Evolutionary conservation across 371 early-diverging fungal genomes (phyloP), one percentile per base, ranked within the genome.

Genomic region (Lichtheimia corymbifera): DNA sequence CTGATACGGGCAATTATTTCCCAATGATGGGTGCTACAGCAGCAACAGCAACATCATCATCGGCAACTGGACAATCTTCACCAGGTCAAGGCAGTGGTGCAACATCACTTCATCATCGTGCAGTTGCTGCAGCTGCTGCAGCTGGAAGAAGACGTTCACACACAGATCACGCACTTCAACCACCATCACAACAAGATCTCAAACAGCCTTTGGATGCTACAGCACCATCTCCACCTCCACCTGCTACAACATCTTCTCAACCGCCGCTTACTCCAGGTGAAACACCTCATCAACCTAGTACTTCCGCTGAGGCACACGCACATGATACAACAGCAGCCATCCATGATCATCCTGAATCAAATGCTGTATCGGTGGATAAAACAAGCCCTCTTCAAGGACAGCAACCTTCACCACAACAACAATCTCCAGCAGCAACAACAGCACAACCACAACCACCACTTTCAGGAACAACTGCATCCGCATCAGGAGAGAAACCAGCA

Each of bases 91-190:
- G 22, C 5, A 47, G 47, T 47, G 14, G 7, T 47, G 6, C 47
- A 47, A 22, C n/a, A 47, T n/a, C 47, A 9, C n/a, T 18, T 47
- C n/a, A 47, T 47, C 22, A 47, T 47, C 22, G n/a, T 47, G 30
- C 41, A 2, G 35, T 15, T 15, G 27, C 55, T 17, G n/a, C 54
- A 9, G 25, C 30, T 18, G 24, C 55, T 22, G 55, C 43, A 1
- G 24, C 54, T 2, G 51, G 28, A 13, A 25, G 62, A 45, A 50
- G 62, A 30, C 62, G 55, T 13, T 61, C 62, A 22, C 55, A 61
- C 27, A 61, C 62, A 7, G 62, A 61, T 7, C 49, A 54, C 12
- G 61, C 43, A 14, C 24, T 28, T 22, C 59, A 30, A 12, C 28
- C 35, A 25, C 53, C 52, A 25, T 22, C 52, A 50, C 41, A 25